phyloP scores from a whole-genome alignment of 2,329 filamentous ascomycete genomes.

The Rutstroemia sp. region DNA sequence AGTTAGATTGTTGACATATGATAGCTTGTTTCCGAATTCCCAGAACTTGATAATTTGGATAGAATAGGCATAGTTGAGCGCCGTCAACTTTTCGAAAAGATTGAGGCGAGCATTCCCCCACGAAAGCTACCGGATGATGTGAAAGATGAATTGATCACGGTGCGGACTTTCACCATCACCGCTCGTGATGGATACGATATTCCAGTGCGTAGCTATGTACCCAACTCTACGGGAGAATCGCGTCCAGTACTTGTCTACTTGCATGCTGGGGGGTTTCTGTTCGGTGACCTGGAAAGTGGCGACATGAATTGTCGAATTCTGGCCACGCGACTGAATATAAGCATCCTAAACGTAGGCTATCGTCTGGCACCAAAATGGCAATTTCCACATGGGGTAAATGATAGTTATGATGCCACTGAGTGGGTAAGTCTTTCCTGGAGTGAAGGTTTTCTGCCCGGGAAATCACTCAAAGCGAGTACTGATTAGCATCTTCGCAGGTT shows the following conservation, averaged over 20 bases:
- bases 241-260: not conserved
- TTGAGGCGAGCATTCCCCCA: not conserved
- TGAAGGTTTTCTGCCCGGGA: not conserved
- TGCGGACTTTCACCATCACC: not conserved
- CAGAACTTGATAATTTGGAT: not conserved
- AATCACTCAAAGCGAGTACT: not conserved
- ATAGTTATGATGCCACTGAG: not conserved
- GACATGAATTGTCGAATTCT: not conserved
- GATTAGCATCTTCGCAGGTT: not conserved
- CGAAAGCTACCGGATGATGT: not conserved
- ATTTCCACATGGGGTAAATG: not conserved
- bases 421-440: not conserved
- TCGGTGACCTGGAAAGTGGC: not conserved
- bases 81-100: not conserved
- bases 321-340: not conserved
- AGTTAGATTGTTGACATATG: not conserved
- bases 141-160: not conserved
- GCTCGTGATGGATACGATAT: not conserved
- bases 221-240: not conserved
- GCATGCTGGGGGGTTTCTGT: not conserved
- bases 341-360: not conserved
- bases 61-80: not conserved
- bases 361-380: not conserved
- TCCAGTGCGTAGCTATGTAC: not conserved
- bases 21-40: not conserved